Evolutionary conservation across 2,329 filamentous ascomycete species (phyloP), one percentile per base, ranked within the genome.

Genomic region (Fusarium globosum): DNA sequence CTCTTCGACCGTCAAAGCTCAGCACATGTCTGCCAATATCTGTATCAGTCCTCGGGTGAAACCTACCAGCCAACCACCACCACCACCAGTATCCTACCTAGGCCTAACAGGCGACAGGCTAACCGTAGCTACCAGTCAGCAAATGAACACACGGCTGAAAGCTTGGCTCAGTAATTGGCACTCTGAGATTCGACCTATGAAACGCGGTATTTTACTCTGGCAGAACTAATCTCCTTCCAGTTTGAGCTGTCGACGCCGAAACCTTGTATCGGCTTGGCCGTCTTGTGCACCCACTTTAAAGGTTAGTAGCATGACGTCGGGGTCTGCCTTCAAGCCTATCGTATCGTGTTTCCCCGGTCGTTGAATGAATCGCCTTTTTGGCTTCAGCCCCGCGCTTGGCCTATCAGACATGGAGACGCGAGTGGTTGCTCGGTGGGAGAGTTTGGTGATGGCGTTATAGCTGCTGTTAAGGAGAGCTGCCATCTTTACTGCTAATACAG

Each of bases 201-300:
- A 23, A 53, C 68, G 49, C 52, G 21, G 52, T 61, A 49, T 68
- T 62, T 35, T 45, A n/a, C 43, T n/a, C 3, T 46, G 42, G 10
- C 38, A 39, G 21, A 38, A 33, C 45, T 70, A 59, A 59, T 60
- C 68, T 70, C 68, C 68, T 70, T 69, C 68, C 68, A 57, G 35
- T 70, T 70, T 45, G 60, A 70, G 68, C 48, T 51, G 28, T 42
- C 38, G 39, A n/a, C 68, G 61, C 76, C 75, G 75, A 77, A 72
- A 60, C 52, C 58, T 72, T 68, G 65, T 70, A 35, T 77, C 76
- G 76, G 76, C 61, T 58, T 60, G 63, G 36, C 76, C 76, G 76
- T 53, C 58, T 35, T 41, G 46, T 51, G 35, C 33, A 53, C 61
- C 73, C 72, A 70, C 70, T 65, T n/a, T 26, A 16, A 12, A 36